Evolutionary conservation across 805 yeast species (phyloP), one percentile per base, ranked within the genome.

Genomic region (Hanseniaspora valbyensis): DNA sequence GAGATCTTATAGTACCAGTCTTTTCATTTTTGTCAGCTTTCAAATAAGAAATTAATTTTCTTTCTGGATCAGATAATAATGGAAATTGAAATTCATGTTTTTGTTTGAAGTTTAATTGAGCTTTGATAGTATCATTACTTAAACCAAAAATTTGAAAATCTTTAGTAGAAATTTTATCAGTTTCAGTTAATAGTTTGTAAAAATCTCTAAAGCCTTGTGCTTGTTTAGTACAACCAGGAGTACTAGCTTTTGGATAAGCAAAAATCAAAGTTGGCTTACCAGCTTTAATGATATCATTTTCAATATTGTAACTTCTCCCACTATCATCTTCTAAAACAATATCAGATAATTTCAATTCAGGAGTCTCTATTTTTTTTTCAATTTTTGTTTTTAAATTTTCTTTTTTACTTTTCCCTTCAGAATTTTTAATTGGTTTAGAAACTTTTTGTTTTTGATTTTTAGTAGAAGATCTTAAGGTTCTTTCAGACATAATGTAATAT

Each of bases 181-280:
- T 64, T 25, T 43, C 42, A 13, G 29, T 25, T 58, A 83, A 74
- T 38, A 73, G 69, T 2, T 72, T 69, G 62, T 68, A 80, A 57
- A 77, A 77, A 56, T 77, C 80, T 58, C 92, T 79, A 63, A 83
- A 92, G 0, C 96, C 96, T 62, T 83, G 76, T 2, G 89, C 96
- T 67, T 90, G 98, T 58, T 87, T 76, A 1, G 98, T 90, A 66
- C 98, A 92, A 2, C 98, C 98, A 1, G 96, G 95, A 0, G 97
- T 90, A 24, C 83, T 78, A 0, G 97, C 97, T 61, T 75, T 81
- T 49, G 97, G 97, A 62, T 89, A 90, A 18, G 95, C 83, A 65
- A 81, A 78, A 24, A 78, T 68, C 19, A 80, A 69, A 26, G 80
- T 71, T 13, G 77, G 66, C 18, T 69, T 65, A 33, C 75, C 69